Percentiles rank a stretch among this genome's conserved stretches.
Conservation (phyloP, 306 rosid genomes). For the Phaseolus lunatus region DNA sequence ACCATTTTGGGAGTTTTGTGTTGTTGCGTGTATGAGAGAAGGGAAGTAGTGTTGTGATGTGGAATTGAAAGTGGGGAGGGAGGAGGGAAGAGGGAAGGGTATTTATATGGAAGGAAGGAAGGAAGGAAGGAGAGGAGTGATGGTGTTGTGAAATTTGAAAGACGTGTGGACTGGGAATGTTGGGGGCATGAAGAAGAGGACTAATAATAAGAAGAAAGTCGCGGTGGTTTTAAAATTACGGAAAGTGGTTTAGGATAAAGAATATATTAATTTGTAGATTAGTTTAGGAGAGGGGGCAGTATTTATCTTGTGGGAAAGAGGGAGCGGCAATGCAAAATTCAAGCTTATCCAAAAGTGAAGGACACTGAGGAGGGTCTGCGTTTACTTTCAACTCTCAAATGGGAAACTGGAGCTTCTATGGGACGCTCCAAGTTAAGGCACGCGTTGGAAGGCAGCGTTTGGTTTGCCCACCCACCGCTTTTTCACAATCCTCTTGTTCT, state of each 20-base stretch:
- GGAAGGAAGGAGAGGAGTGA: neutral
- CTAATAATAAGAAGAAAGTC: neutral
- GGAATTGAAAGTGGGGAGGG: neutral
- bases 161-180: neutral
- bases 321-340: neutral
- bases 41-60: neutral
- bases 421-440: no score
- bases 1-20: conserved; percentile 65
- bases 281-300: neutral
- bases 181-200: neutral
- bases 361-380: no score
- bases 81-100: no score
- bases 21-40: no score
- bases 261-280: no score
- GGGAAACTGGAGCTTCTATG: no score
- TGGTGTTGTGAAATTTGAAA: neutral
- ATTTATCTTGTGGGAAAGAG: no score
- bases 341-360: neutral
- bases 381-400: no score
- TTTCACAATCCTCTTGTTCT: neutral
- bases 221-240: no score
- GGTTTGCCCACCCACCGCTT: neutral
- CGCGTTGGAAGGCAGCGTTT: neutral
- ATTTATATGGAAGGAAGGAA: neutral
- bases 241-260: no score